A percentile compares a stretch with the other conserved stretches of the same genome.
These are phyloP conservation scores for Withania somnifera DNA, from an alignment of 305 asterid species.

Conservation along the genomic window DNA sequence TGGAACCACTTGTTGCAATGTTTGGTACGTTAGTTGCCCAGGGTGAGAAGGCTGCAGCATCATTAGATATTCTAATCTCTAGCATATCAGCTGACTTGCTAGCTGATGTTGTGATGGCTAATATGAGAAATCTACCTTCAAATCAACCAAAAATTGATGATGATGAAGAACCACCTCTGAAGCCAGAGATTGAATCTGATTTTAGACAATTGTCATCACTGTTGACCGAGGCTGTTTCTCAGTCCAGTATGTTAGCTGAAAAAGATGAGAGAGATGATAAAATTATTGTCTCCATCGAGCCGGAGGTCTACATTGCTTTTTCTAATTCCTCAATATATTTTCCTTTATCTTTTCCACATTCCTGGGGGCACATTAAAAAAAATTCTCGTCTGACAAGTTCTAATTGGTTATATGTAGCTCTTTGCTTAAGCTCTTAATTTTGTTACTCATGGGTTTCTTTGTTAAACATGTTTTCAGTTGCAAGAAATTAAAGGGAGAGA, in stretches of 20 bases:
- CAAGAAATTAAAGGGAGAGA: conserved; percentile 44
- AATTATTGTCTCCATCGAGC: conserved; percentile 25
- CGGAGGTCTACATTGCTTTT: conserved; percentile 42
- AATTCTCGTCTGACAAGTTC: background rate
- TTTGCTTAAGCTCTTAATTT: background rate
- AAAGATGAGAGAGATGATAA: conserved; percentile 32
- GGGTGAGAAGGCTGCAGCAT: conserved; percentile 82
- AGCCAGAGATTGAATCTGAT: conserved; percentile 41
- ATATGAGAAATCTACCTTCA: conserved; percentile 68
- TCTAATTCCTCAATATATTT: conserved; percentile 1
- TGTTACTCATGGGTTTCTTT: background rate
- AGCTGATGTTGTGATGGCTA: conserved; percentile 93
- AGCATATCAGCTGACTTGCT: conserved; percentile 94
- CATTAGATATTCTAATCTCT: conserved; percentile 83
- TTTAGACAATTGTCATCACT: conserved; percentile 52
- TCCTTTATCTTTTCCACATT: background rate
- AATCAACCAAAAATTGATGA: conserved; percentile 40
- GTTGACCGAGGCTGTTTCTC: conserved; percentile 44
- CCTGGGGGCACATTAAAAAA: background rate
- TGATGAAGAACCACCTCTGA: conserved; percentile 36
- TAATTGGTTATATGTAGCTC: background rate
- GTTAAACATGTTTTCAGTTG: conserved; percentile 15
- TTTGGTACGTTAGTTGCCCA: conserved; percentile 87
- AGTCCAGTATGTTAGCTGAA: conserved; percentile 25
- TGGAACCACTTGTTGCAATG: conserved; percentile 95